Evolutionary conservation across 305 asterid species (phyloP), one percentile per base, ranked within the genome.

Genomic region (Caryopteris hybrid): DNA sequence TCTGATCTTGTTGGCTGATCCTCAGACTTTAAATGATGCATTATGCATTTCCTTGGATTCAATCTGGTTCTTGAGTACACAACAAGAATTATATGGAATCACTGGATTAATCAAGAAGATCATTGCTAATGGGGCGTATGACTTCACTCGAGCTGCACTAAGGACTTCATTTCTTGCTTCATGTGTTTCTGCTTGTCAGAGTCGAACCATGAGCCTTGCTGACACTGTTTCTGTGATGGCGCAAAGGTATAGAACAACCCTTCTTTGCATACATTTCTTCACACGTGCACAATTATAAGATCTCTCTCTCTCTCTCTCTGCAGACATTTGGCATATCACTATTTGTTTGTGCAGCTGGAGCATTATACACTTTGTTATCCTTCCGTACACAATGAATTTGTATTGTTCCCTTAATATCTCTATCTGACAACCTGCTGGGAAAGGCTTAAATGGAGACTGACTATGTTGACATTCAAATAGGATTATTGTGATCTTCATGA

Each of bases 81-180:
- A 80, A 47, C 89, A 84, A 68, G 97, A 87, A 67, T 61, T 90
- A 66, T 74, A 78, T 48, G 97, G 99, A 41, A 90, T 89, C 59
- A 90, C 92, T 34, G 90, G 86, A 47, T 76, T 90, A 79, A 90
- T 93, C 72, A 88, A 85, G 86, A 93, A 87, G 84, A 81, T 90
- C 41, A 81, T 93, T 17, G 65, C 81, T 41, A 86, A 85, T 77
- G 99, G 99, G 68, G 99, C 99, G 0, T 87, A 73, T 72, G 97
- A 90, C 82, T 93, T 90, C 73, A 90, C 95, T 16, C 78, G 99
- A 70, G 99, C 96, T 59, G 91, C 90, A 4, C 89, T 93, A 25
- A 84, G 99, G 85, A 93, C 97, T 64, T 93, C 97, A 21, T 93
- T 93, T 81, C 97, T 93, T 56, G 99, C 99, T 73, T 90, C 99